Conservation (phyloP, 2,329 filamentous ascomycete species). For the Exophiala xenobiotica region DNA sequence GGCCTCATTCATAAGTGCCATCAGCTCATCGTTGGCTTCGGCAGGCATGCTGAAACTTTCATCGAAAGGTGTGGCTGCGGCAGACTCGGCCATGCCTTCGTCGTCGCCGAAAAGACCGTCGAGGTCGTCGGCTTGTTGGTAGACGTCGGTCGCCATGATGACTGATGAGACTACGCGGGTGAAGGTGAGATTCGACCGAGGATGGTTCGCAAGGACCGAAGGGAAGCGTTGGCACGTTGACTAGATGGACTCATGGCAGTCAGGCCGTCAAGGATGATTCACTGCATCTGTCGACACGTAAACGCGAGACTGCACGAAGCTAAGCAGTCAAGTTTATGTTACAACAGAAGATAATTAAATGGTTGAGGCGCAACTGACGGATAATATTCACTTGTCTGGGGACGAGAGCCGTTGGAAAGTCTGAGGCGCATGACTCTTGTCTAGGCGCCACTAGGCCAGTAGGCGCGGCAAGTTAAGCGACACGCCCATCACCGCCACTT, state of each 20-base stretch:
- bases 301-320: too few relatives aligned
- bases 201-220: conserved; percentile 4
- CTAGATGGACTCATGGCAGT: conserved; percentile 10
- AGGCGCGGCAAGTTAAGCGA: neutral
- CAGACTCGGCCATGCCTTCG: conserved; percentile 15
- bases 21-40: conserved; percentile 26
- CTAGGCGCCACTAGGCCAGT: too few relatives aligned
- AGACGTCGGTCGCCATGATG: conserved; percentile 23
- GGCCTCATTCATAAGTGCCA: conserved; percentile 38
- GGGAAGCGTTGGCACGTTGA: conserved; percentile 3
- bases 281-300: too few relatives aligned
- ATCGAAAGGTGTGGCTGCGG: conserved; percentile 16
- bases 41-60: conserved; percentile 19
- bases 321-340: too few relatives aligned
- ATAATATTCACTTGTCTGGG: conserved; percentile 18
- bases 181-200: conserved; percentile 7
- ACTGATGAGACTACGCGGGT: conserved; percentile 2
- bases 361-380: neutral
- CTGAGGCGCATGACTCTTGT: conserved; percentile 11
- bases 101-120: conserved; percentile 27
- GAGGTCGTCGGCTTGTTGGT: conserved; percentile 28
- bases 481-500: neutral
- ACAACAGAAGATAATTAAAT: neutral
- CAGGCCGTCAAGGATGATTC: conserved; percentile 33
- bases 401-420: neutral